phyloP scores from a whole-genome alignment of 306 rosid genomes.

The Vigna unguiculata region DNA sequence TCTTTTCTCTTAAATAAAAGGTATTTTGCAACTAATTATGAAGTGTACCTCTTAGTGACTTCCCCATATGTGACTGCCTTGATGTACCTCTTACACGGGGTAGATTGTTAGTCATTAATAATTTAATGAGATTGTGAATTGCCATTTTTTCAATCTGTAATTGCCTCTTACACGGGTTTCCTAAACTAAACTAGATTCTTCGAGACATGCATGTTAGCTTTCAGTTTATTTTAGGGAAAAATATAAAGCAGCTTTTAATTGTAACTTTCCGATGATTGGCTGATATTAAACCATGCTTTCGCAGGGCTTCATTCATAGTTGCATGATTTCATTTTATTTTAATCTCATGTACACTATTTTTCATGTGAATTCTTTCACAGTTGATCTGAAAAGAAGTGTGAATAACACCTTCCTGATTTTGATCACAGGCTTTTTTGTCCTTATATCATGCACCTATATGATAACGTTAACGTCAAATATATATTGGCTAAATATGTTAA shows the following conservation, averaged over 20 bases:
- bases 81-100: background rate
- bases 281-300: background rate
- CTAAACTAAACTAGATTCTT: background rate
- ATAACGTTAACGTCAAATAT: background rate
- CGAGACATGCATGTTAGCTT: background rate
- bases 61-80: background rate
- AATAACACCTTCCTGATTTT: background rate
- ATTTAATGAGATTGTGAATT: background rate
- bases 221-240: background rate
- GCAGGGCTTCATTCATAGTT: background rate
- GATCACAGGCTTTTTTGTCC: background rate
- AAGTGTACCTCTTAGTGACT: background rate
- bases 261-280: no score
- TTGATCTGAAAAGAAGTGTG: background rate
- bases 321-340: background rate
- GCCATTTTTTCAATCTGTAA: background rate
- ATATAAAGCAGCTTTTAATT: background rate
- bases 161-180: conserved; percentile 2
- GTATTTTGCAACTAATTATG: background rate
- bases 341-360: background rate
- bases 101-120: background rate
- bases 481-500: background rate
- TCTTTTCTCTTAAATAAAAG: background rate
- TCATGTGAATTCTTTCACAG: background rate
- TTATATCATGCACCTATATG: background rate